phyloP scores from a whole-genome alignment of 441 rosid species.

The Pelargonium citronellum region DNA sequence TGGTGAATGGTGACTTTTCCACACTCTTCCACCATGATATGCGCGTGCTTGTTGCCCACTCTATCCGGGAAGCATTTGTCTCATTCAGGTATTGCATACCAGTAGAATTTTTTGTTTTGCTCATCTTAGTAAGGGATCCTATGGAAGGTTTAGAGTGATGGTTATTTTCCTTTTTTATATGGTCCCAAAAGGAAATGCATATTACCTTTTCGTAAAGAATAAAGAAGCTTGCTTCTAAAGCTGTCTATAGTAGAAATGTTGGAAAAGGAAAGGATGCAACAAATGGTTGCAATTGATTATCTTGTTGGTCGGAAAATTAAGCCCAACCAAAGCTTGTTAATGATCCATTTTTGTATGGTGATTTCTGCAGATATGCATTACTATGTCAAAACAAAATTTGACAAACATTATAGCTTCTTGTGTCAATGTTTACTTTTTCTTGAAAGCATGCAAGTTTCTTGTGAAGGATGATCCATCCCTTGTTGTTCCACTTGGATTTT shows the following conservation, averaged over 20 bases:
- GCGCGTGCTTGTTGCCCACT: neutral
- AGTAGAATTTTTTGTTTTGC: neutral
- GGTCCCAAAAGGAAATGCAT: constrained; percentile 24
- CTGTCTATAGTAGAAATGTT: constrained; percentile 11
- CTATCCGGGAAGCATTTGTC: constrained; percentile 1
- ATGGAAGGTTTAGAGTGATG: neutral
- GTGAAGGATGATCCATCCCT: too few relatives aligned
- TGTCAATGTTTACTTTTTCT: too few relatives aligned
- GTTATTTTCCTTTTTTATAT: neutral
- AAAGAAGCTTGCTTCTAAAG: constrained; percentile 21
- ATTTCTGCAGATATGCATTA: too few relatives aligned
- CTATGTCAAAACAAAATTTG: too few relatives aligned
- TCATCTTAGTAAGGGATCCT: constrained; percentile 3
- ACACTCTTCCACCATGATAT: neutral
- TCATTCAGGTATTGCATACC: constrained; percentile 6
- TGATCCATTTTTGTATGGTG: neutral
- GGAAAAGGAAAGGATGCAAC: constrained; percentile 7
- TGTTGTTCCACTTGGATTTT: too few relatives aligned
- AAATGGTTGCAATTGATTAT: neutral
- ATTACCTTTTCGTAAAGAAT: constrained; percentile 18
- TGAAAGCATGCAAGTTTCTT: too few relatives aligned
- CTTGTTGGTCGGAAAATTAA: neutral
- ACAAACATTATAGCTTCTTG: too few relatives aligned
- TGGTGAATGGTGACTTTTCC: neutral
- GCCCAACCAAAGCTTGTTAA: neutral